Conservation (phyloP, 176 grass and related monocot species). For the Aegilops longissima region DNA sequence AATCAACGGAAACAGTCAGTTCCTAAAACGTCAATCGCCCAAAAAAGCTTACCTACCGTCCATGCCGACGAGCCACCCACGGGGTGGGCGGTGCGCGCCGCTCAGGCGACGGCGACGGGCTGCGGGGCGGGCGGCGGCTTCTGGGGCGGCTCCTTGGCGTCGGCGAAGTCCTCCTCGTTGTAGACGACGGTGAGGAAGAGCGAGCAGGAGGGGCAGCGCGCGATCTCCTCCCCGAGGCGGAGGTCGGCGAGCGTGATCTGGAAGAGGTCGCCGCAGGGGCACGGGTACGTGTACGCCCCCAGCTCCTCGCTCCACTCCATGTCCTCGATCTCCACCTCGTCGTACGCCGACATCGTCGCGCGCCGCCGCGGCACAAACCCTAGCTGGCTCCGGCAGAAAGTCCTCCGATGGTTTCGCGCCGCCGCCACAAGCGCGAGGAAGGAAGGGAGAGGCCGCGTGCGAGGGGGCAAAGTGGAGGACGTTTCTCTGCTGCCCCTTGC, state of each 20-base stretch:
- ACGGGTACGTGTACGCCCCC: constrained; percentile 85
- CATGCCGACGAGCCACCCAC: neutral
- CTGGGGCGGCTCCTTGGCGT: constrained; percentile 50
- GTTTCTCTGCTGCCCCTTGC: neutral
- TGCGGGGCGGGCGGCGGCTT: constrained; percentile 39
- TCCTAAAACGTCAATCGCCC: neutral
- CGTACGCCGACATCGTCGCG: constrained; percentile 78
- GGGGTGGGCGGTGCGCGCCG: no score
- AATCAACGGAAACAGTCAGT: no score
- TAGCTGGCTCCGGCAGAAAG: constrained; percentile 2
- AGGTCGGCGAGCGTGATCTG: constrained; percentile 91
- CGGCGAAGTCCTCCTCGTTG: constrained; percentile 85
- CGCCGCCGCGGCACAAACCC: constrained; percentile 21
- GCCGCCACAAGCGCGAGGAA: neutral
- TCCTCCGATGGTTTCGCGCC: constrained; percentile 22
- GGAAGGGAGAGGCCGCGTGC: neutral
- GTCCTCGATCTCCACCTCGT: constrained; percentile 99
- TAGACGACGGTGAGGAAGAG: constrained; percentile 96
- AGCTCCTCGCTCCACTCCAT: constrained; percentile 94
- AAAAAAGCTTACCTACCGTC: constrained; percentile 16
- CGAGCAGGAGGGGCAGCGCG: constrained; percentile 87
- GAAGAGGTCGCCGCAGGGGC: constrained; percentile 96
- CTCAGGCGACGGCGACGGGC: constrained; percentile 69
- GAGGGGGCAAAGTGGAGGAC: neutral
- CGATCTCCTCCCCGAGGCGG: constrained; percentile 90